Conservation (phyloP, 2,329 filamentous ascomycete genomes). For the Aureobasidium subglaciale region DNA sequence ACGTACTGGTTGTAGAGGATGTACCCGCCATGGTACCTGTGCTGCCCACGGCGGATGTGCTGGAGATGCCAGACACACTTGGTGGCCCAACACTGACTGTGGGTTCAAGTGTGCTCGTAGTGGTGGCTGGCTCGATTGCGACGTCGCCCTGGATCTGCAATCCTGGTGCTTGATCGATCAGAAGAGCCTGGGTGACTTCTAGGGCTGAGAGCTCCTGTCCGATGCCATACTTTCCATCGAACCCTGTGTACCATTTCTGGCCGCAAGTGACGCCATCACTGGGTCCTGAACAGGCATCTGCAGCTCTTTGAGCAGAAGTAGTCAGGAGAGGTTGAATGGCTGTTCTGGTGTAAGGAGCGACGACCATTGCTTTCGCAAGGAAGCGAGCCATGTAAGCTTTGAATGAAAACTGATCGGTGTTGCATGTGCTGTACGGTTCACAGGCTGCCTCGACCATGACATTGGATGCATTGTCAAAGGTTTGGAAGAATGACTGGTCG, state of each 20-base stretch:
- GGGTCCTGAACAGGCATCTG: constrained; percentile 37
- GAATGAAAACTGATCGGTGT: constrained; percentile 66
- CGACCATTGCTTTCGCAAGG: constrained; percentile 40
- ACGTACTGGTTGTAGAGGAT: not conserved
- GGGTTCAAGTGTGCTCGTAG: not conserved
- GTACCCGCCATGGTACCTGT: not conserved
- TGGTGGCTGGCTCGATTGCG: constrained; percentile 8
- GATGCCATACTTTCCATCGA: constrained; percentile 35
- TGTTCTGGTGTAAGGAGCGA: constrained; percentile 37
- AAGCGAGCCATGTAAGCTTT: constrained; percentile 69
- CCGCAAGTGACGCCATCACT: constrained; percentile 36
- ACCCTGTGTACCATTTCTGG: constrained; percentile 39
- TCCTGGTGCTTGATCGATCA: constrained; percentile 20
- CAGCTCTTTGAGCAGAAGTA: constrained; percentile 37
- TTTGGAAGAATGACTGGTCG: constrained; percentile 48
- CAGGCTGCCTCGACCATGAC: constrained; percentile 62
- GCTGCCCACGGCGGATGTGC: not conserved
- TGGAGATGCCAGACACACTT: constrained; percentile 3
- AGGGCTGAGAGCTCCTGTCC: constrained; percentile 40
- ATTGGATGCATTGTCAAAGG: constrained; percentile 39
- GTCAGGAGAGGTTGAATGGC: constrained; percentile 33
- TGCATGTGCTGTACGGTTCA: constrained; percentile 50
- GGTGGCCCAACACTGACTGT: constrained; percentile 2
- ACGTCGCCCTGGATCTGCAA: constrained; percentile 2
- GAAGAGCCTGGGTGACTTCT: constrained; percentile 38